Base-by-base conservation (phyloP, 345 rosid genomes). In the Streptanthus diversifolius region DNA sequence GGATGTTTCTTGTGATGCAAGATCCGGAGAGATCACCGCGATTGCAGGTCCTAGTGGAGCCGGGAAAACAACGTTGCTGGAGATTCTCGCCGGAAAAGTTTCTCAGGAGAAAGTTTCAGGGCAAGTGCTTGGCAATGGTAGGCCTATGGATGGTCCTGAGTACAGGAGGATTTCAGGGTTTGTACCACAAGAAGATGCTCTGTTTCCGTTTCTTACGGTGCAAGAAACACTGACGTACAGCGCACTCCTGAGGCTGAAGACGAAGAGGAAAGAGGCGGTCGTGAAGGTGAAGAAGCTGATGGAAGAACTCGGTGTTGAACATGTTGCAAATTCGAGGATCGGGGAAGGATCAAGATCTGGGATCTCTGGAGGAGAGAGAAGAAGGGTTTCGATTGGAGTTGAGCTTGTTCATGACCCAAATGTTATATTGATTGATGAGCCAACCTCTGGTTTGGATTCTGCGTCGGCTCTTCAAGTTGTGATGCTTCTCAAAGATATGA, bases 31-130 rank as follows among this genome's bases (percentile, higher is more conserved):
- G 83, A 72, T 90, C 40, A 87, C 97, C 0, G 92, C 93, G 0
- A 87, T 93, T 9, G 90, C 92, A 0, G 98, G 98, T 43, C 92
- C 98, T 5, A 93, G 98, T 54, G 98, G 98, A 4, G 98, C 97
- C 0, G 98, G 97, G 25, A 93, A 93, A 69, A 90, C 97, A 2
- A 87, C 98, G 1, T 72, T 93, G 81, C 86, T 93, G 1, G 92
- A 93, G 80, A 84, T 89, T 69, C 95, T 93, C 41, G 96, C 96
- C 0, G 96, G 96, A 12, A 87, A 83, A 71, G 77, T 85, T 21
- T 75, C 82, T 1, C 80, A 44, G 3, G 60, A 78, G 19, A 72
- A 67, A 49, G 85, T 80, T 11, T 79, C 87, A 1, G 92, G 91
- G 32, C 84, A 85, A 61, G 88, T 89, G 24, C 87, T 93, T 3